A percentile compares a stretch with the other conserved stretches of the same genome.
Conservation (phyloP, 805 yeast genomes). For the Wickerhamomyces mucosus region DNA sequence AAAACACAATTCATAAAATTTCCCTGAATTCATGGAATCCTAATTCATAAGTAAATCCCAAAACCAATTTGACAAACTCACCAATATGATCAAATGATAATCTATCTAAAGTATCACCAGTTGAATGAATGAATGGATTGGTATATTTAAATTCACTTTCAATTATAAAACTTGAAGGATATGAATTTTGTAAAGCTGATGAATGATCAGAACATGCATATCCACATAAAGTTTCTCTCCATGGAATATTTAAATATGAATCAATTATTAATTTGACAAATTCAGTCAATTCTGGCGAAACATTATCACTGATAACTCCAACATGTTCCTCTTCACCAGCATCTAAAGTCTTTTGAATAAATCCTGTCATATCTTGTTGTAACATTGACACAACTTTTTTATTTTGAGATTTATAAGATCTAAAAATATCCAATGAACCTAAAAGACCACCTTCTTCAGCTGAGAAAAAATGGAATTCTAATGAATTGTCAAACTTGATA, state of each 20-base stretch:
- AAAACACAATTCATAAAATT: too few relatives aligned
- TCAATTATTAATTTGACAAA: constrained; percentile 48
- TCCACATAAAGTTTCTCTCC: constrained; percentile 72
- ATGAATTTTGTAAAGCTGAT: constrained; percentile 74
- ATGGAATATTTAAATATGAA: constrained; percentile 57
- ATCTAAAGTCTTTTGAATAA: constrained; percentile 20
- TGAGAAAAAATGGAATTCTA: constrained; percentile 90
- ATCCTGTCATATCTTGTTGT: constrained; percentile 75
- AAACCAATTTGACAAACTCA: constrained; percentile 70
- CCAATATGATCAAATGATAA: constrained; percentile 69
- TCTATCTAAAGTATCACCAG: constrained; percentile 72
- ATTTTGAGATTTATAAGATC: constrained; percentile 35
- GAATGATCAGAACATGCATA: constrained; percentile 94
- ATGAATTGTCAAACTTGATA: constrained; percentile 53
- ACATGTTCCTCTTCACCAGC: constrained; percentile 46
- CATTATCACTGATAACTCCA: constrained; percentile 49
- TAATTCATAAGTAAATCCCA: constrained; percentile 69
- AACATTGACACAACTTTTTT: constrained; percentile 68
- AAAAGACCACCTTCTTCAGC: constrained; percentile 91
- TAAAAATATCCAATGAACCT: constrained; percentile 77
- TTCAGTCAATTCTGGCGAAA: constrained; percentile 15
- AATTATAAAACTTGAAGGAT: constrained; percentile 73
- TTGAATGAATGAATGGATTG: constrained; percentile 67
- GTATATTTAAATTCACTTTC: constrained; percentile 63
- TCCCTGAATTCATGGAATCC: constrained; percentile 26